phyloP scores from a whole-genome alignment of 225 moss, liverwort and hornwort species.

The Polytrichum formosum region DNA sequence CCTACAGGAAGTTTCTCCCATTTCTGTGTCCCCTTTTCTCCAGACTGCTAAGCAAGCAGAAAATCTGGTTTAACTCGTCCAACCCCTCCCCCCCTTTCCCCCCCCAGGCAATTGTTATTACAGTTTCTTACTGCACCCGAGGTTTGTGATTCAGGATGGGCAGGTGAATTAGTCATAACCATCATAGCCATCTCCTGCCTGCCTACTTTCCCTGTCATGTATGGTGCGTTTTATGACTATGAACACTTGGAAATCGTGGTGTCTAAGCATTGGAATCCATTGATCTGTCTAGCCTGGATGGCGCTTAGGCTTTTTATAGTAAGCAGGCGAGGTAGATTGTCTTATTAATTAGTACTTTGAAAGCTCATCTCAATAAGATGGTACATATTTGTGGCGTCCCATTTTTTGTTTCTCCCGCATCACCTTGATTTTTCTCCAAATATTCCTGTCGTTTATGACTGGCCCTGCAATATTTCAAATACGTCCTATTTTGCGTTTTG shows the following conservation, averaged over 20 bases:
- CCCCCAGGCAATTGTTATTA: background rate
- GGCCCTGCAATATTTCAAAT: no score
- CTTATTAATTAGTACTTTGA: background rate
- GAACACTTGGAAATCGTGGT: background rate
- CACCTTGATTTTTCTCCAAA: no score
- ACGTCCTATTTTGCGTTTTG: no score
- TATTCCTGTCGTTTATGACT: no score
- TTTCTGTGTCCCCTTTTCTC: background rate
- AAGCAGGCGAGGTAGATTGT: background rate
- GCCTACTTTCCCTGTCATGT: background rate
- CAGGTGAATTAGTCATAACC: background rate
- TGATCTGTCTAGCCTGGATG: background rate
- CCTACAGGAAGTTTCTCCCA: background rate
- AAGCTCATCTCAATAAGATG: conserved; percentile 7
- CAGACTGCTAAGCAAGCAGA: background rate
- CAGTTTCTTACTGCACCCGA: background rate
- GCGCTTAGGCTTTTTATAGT: conserved; percentile 1
- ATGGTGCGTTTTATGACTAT: background rate
- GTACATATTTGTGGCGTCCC: background rate
- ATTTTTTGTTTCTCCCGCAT: no score
- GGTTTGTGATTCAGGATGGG: conserved; percentile 2
- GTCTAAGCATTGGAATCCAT: conserved; percentile 4
- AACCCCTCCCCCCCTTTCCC: no score
- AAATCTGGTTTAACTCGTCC: background rate
- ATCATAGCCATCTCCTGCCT: background rate